These are phyloP conservation scores for Hyaloperonospora arabidopsidis DNA, from an alignment of 352 stramenopile genomes.

Conservation along the genomic window DNA sequence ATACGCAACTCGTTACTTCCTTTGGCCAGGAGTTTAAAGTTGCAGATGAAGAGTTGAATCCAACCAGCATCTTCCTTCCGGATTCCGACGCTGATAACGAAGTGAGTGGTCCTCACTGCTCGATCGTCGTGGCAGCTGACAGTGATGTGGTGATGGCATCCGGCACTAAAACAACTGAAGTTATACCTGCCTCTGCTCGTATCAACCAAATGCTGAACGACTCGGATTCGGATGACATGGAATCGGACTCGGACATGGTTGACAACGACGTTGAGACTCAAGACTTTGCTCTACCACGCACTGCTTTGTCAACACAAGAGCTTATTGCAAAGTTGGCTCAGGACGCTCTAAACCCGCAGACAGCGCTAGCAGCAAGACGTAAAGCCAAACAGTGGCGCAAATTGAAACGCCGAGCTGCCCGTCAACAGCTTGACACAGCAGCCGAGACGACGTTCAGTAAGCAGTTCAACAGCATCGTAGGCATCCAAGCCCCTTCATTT, in stretches of 20 bases:
- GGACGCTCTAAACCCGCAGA: slow-evolving; percentile 53
- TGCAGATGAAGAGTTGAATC: slow-evolving; percentile 53
- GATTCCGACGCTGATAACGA: slow-evolving; percentile 22
- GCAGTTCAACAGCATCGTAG: slow-evolving; percentile 45
- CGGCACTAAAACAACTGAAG: slow-evolving; percentile 10
- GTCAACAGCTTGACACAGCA: slow-evolving; percentile 45
- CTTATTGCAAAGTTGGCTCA: slow-evolving; percentile 44
- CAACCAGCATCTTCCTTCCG: slow-evolving; percentile 55
- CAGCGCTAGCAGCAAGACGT: slow-evolving; percentile 41
- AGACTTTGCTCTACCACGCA: slow-evolving; percentile 11
- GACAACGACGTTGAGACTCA: slow-evolving; percentile 15
- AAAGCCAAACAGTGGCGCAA: slow-evolving; percentile 75
- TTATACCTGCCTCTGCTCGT: slow-evolving; percentile 19
- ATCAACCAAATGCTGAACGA: slow-evolving; percentile 39
- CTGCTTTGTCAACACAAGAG: slow-evolving; percentile 32
- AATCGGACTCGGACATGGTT: slow-evolving; percentile 50
- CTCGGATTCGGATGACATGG: slow-evolving; percentile 52
- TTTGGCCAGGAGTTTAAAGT: slow-evolving; percentile 67
- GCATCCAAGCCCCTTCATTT: slow-evolving; percentile 26
- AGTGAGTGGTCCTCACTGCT: slow-evolving; percentile 37
- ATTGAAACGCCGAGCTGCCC: slow-evolving; percentile 56
- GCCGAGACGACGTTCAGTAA: slow-evolving; percentile 51
- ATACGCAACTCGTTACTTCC: slow-evolving; percentile 52
- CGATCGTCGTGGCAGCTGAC: slow-evolving; percentile 25
- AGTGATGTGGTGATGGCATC: slow-evolving; percentile 15